Base-by-base conservation (phyloP, 306 rosid genomes). In the Bauhinia variegata region DNA sequence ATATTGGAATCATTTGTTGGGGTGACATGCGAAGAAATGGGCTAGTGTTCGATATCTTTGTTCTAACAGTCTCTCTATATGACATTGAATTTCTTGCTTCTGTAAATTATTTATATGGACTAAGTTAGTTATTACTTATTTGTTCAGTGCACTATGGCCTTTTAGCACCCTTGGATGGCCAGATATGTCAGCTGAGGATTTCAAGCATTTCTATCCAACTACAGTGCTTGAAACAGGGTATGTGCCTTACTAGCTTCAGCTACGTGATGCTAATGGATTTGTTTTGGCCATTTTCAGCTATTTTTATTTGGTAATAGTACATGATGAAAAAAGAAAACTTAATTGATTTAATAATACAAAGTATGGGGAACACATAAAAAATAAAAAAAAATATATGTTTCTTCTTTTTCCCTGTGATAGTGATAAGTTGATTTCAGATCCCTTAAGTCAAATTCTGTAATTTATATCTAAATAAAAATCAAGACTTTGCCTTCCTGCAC, bases 81-180 rank as follows among this genome's bases (percentile, higher is more conserved):
- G 28, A 2, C 9, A 2, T 63, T 71, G 19, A 18, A 44, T 28
- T 68, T 63, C 41, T 64, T 11, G 62, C 43, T 49, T 51, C 7
- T 16, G 11, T 39, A 15, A 31, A 23, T 64, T 12, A 49, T 12
- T 11, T 42, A 16, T 34, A 16, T 72, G 66, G 63, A 60, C 69
- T 64, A 62, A 65, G 43, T 57, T 33, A 4, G 38, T 49, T 60
- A 17, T 73, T n/a, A n/a, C n/a, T n/a, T n/a, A n/a, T n/a, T n/a
- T n/a, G n/a, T n/a, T 75, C 86, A 92, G 98, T 76, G 92, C 98
- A 1, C 70, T 92, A 48, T 92, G 98, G 98, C 98, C 98, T 39
- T 92, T 89, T 75, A 92, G 98, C 72, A 92, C 98, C 32, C 98
- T 92, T 78, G 98, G 98, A 64, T 92, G 98, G 98, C 98, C 98